Percentiles rank a stretch among this genome's conserved stretches.
Conservation (phyloP, 148 eudicot species). For the Hydrangea macrophylla region DNA sequence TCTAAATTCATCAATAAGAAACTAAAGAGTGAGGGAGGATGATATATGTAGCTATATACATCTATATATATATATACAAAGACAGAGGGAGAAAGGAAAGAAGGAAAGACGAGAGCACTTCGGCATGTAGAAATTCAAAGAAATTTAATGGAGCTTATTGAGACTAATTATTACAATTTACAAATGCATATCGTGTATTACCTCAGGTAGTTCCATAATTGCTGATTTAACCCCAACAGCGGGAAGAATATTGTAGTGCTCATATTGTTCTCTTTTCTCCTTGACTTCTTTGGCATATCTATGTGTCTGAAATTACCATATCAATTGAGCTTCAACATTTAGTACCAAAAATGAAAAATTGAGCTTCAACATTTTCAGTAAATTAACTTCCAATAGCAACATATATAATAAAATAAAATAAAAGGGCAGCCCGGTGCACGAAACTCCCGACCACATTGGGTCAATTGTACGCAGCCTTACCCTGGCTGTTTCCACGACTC, state of each 20-base stretch:
- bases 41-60: too few species aligned
- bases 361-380: neutral
- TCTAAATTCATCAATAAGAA: conserved; percentile 34
- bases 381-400: neutral
- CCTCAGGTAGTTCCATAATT: conserved; percentile 98
- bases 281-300: conserved; percentile 83
- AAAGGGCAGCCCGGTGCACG: too few species aligned
- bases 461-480: too few species aligned
- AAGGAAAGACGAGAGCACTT: neutral
- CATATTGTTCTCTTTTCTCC: conserved; percentile 67
- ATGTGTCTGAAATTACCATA: conserved; percentile 44
- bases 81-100: too few species aligned
- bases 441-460: too few species aligned
- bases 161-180: neutral
- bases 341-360: too few species aligned
- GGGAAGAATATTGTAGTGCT: conserved; percentile 91
- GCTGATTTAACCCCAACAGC: conserved; percentile 82
- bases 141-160: too few species aligned
- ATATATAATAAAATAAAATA: too few species aligned
- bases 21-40: neutral
- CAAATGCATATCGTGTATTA: conserved; percentile 18
- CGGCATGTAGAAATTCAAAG: neutral
- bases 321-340: conserved; percentile 11
- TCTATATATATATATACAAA: too few species aligned
- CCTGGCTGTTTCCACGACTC: too few species aligned